phyloP scores from a whole-genome alignment of 768 basidiomycete genomes.

The Suillus sp. region DNA sequence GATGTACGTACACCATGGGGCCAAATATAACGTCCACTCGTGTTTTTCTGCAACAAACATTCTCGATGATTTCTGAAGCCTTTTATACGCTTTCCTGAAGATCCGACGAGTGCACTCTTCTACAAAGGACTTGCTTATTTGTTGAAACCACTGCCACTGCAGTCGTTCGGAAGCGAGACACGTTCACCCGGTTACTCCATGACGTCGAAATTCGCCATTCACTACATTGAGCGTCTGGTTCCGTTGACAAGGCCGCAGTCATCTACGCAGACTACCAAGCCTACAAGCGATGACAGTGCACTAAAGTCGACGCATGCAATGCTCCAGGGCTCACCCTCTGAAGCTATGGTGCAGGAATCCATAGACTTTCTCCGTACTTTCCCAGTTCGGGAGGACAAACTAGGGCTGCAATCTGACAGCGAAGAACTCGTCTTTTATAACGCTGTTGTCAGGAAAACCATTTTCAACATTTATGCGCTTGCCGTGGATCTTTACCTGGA shows the following conservation, averaged over 20 bases:
- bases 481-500: conserved; percentile 63
- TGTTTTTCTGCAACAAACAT: not conserved
- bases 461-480: conserved; percentile 63
- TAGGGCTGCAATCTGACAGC: conserved; percentile 3
- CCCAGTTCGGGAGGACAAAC: conserved; percentile 1
- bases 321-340: conserved; percentile 25
- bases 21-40: not conserved
- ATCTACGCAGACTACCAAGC: conserved; percentile 6
- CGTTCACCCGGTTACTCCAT: conserved; percentile 8
- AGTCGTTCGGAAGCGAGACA: not conserved
- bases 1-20: too few species aligned
- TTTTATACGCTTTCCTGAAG: not conserved
- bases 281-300: conserved; percentile 15
- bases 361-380: conserved; percentile 20
- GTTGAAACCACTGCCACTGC: not conserved
- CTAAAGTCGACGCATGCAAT: conserved; percentile 21
- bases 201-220: conserved; percentile 26
- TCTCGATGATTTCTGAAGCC: not conserved
- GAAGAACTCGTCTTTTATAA: conserved; percentile 20
- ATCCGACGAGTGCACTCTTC: not conserved
- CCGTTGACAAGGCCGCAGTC: conserved; percentile 18
- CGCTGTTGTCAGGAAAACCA: conserved; percentile 50
- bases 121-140: not conserved
- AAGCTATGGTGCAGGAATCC: conserved; percentile 20
- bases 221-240: conserved; percentile 31